Base-by-base conservation (phyloP, 2,329 filamentous ascomycete genomes). In the Fusarium albidum region DNA sequence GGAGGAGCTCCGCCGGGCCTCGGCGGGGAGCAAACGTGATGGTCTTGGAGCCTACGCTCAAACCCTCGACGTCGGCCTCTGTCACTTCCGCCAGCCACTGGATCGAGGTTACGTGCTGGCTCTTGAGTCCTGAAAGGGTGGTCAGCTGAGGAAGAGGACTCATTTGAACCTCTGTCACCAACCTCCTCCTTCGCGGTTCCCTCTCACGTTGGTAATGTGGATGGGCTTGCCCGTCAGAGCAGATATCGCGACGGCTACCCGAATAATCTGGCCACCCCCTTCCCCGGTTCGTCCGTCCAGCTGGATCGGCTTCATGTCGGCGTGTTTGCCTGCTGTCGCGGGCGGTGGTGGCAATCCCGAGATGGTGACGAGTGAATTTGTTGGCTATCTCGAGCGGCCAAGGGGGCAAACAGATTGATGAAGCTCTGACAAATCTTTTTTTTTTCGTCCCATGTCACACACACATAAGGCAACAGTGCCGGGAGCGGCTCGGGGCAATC, bases 211-310 rank as follows among this genome's bases (percentile, higher is more conserved):
- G 9, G 71, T 71, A 49, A 88, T 82, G 21, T 74, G 76, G 26
- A 88, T 73, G 1, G n/a, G 83, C 73, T 48, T 79, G 78, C 76
- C 76, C 2, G 82, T 81, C 25, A 87, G 75, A 1, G 85, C 80
- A 10, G 84, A 79, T 7, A 88, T 72, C 2, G 76, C 76, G 29
- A 83, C 75, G 3, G 84, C 83, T 2, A 86, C 73, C 35, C 85
- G 73, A 1, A 87, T 79, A 0, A 88, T 69, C 59, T 88, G 85
- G 3, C 85, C 85, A 5, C 84, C 85, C 5, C 85, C 85, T 65
- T 87, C 84, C 1, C 84, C 84, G 0, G 78, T 82, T 11, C 77
- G 71, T 13, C 84, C 85, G 59, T 86, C 83, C 3, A 87, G 68
- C 45, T 77, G 72, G 18, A 85, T 75, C 8, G 67, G 55, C 34